Evolutionary conservation across 2,329 filamentous ascomycete species (phyloP).

Genomic region (Cyclaneusma minus): DNA sequence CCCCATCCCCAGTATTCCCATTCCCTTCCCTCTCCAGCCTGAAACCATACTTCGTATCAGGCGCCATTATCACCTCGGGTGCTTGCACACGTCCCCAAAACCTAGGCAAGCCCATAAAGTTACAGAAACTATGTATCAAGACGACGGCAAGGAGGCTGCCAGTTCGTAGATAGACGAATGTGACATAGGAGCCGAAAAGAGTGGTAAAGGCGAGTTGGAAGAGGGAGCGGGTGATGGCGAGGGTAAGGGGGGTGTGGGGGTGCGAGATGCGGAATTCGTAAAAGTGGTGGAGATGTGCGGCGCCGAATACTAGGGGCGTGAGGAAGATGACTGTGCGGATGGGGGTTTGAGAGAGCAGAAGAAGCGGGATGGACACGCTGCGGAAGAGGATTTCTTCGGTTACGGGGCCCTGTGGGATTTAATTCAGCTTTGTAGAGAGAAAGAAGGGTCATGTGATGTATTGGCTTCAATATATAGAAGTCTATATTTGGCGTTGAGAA

Average conservation of each 20-base stretch:
- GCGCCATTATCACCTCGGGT: conserved; percentile 10
- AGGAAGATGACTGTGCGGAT: conserved; percentile 53
- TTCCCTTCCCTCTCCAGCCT: too few species aligned
- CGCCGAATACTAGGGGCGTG: conserved; percentile 78
- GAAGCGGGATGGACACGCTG: conserved; percentile 67
- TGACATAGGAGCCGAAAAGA: conserved; percentile 84
- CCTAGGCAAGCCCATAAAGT: conserved; percentile 76
- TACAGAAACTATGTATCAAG: conserved; percentile 76
- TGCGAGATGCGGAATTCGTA: conserved; percentile 83
- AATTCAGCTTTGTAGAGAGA: conserved; percentile 2
- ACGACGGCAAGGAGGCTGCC: conserved; percentile 66
- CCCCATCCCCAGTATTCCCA: conserved; percentile 20
- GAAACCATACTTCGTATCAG: conserved; percentile 13
- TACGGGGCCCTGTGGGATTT: conserved; percentile 48
- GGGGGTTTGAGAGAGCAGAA: conserved; percentile 53
- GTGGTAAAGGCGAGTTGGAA: conserved; percentile 86
- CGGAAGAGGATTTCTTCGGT: conserved; percentile 94
- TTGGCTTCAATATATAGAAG: conserved; percentile 1
- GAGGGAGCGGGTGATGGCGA: conserved; percentile 54
- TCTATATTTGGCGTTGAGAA: conserved; percentile 2
- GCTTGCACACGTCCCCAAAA: conserved; percentile 65
- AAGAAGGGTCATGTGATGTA: conserved; percentile 4
- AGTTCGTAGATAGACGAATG: conserved; percentile 75
- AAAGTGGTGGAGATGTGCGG: conserved; percentile 89
- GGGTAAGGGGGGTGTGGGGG: conserved; percentile 46